These are phyloP conservation scores for Paramecium bursaria DNA, from an alignment of 73 alveolate genomes.

Conservation along the genomic window DNA sequence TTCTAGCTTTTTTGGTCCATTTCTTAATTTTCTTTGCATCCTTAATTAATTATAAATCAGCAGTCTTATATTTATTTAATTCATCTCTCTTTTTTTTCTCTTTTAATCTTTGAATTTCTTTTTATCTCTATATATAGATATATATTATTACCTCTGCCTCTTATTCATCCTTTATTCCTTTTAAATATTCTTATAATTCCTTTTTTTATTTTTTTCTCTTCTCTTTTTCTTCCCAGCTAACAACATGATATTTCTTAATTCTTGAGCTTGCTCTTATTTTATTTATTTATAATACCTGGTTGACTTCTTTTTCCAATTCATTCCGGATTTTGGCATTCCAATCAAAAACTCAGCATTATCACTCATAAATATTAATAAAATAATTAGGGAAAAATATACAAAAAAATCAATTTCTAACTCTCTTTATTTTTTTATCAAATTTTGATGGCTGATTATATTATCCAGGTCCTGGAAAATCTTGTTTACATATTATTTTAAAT, in stretches of 20 bases:
- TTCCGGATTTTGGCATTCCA: constrained; percentile 79
- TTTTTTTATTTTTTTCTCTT: constrained; percentile 66
- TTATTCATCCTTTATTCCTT: constrained; percentile 71
- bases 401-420: no score
- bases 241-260: constrained; percentile 41
- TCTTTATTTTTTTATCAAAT: no score
- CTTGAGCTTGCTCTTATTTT: constrained; percentile 48
- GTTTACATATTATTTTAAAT: not conserved
- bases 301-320: constrained; percentile 79
- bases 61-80: constrained; percentile 76
- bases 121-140: constrained; percentile 33
- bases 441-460: no score
- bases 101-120: constrained; percentile 61
- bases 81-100: constrained; percentile 76
- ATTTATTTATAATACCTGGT: constrained; percentile 59
- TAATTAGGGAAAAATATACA: no score
- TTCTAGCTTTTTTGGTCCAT: constrained; percentile 84
- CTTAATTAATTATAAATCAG: constrained; percentile 75
- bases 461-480: constrained; percentile 46
- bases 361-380: no score
- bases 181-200: constrained; percentile 72
- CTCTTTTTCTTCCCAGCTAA: constrained; percentile 75
- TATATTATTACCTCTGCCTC: constrained; percentile 57
- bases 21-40: constrained; percentile 77
- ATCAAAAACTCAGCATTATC: constrained; percentile 41